Conservation (phyloP, 371 early-diverging fungal genomes). For the Mucor velutinosus region DNA sequence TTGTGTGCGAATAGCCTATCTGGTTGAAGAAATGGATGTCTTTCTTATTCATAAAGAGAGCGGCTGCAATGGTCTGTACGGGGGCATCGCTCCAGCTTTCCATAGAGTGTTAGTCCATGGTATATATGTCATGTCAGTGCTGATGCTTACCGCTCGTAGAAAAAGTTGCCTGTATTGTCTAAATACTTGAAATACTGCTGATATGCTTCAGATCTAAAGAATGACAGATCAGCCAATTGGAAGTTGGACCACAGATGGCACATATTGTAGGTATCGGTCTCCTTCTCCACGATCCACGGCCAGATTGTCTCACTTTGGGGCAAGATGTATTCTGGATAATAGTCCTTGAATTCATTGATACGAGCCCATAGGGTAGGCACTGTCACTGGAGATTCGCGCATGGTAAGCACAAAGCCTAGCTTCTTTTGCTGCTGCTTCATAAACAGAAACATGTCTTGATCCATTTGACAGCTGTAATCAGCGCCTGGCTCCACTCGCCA, state of each 20-base stretch:
- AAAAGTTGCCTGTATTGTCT: slow-evolving; percentile 89
- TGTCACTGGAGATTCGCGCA: slow-evolving; percentile 76
- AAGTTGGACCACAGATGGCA: slow-evolving; percentile 81
- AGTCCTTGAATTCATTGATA: slow-evolving; percentile 56
- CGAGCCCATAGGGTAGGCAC: slow-evolving; percentile 81
- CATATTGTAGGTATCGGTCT: slow-evolving; percentile 47
- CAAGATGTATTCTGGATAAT: slow-evolving; percentile 32
- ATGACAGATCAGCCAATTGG: slow-evolving; percentile 73
- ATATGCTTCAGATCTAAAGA: slow-evolving; percentile 77
- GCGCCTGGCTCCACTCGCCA: slow-evolving; percentile 97
- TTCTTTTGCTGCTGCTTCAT: slow-evolving; percentile 79
- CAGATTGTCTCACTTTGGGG: slow-evolving; percentile 26
- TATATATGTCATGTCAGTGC: background rate
- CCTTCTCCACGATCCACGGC: slow-evolving; percentile 31
- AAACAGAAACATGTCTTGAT: slow-evolving; percentile 84
- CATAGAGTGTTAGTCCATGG: slow-evolving; percentile 50
- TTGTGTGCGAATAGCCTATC: slow-evolving; percentile 78
- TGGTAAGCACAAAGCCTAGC: slow-evolving; percentile 77
- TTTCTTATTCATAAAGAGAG: slow-evolving; percentile 72
- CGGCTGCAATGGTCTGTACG: slow-evolving; percentile 86
- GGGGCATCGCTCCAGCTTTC: slow-evolving; percentile 50
- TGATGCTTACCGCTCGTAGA: slow-evolving; percentile 77
- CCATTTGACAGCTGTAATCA: slow-evolving; percentile 81
- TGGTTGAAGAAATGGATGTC: slow-evolving; percentile 91
- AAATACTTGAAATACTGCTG: slow-evolving; percentile 77